phyloP scores from a whole-genome alignment of 163 green algal species.

The Botryococcus braunii region DNA sequence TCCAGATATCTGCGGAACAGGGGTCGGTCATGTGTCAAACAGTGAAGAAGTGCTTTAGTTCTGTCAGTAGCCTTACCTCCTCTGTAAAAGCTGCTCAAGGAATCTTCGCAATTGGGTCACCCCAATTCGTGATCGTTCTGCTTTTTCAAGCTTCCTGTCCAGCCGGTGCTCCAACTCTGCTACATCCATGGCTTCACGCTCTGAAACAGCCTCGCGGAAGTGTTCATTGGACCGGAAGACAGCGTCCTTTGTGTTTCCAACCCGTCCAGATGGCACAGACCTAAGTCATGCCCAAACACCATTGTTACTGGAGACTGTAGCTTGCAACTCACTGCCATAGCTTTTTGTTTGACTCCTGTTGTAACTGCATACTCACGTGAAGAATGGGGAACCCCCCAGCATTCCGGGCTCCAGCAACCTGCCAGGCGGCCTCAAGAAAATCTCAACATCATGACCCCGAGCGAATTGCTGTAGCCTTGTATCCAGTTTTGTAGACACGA shows the following conservation, averaged over 20 bases:
- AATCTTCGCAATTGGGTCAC: conserved; percentile 81
- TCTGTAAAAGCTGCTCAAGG: conserved; percentile 87
- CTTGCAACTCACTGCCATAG: too few relatives aligned
- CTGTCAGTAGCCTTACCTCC: conserved; percentile 27
- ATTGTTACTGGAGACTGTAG: too few relatives aligned
- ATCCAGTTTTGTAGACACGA: conserved; percentile 95
- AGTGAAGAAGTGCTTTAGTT: too few relatives aligned
- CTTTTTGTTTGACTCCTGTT: too few relatives aligned
- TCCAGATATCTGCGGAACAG: conserved; percentile 71
- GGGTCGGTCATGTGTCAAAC: too few relatives aligned
- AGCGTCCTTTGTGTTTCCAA: conserved; percentile 66
- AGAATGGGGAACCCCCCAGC: conserved; percentile 87
- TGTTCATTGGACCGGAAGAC: conserved; percentile 83
- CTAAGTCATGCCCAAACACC: too few relatives aligned
- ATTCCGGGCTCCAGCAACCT: conserved; percentile 66
- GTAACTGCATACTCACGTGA: conserved; percentile 66
- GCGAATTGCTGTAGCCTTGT: conserved; percentile 89
- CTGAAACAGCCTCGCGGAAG: conserved; percentile 74
- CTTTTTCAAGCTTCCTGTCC: conserved; percentile 53
- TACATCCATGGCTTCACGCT: conserved; percentile 67
- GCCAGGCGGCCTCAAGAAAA: conserved; percentile 70
- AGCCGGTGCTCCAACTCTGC: conserved; percentile 51
- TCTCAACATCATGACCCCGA: conserved; percentile 72
- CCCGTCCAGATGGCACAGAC: conserved; percentile 82
- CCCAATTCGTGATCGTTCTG: conserved; percentile 69